These are phyloP conservation scores for Trichoderma sp. DNA, from an alignment of 2,329 filamentous ascomycete genomes.

Conservation along the genomic window DNA sequence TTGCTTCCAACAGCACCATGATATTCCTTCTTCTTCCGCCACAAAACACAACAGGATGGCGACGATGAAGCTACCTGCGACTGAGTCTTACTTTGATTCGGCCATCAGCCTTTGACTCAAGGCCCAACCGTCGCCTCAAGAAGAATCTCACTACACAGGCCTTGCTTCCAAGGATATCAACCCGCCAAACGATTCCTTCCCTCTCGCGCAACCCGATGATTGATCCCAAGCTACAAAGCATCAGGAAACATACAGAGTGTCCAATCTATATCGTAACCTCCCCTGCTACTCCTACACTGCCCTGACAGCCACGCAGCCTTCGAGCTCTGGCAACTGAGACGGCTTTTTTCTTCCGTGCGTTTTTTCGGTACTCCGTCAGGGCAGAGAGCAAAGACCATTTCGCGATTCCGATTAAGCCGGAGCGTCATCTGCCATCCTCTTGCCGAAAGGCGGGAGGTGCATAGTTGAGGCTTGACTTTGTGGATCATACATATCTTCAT, in stretches of 20 bases:
- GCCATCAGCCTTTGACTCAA: constrained; percentile 14
- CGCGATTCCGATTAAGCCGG: constrained; percentile 97
- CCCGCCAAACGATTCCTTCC: not conserved
- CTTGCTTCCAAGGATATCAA: not conserved
- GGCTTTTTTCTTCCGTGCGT: constrained; percentile 58
- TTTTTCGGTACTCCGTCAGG: constrained; percentile 78
- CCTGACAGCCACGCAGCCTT: constrained; percentile 56
- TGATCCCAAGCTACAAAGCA: not conserved
- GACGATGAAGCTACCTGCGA: not conserved
- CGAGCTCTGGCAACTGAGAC: constrained; percentile 63
- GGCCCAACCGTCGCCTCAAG: not conserved
- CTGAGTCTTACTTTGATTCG: not conserved
- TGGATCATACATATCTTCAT: constrained; percentile 68
- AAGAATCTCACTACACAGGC: not conserved
- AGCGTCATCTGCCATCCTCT: constrained; percentile 84
- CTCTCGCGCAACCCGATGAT: not conserved
- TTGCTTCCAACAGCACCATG: not conserved
- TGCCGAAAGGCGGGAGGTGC: constrained; percentile 77
- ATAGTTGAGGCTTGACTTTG: constrained; percentile 97
- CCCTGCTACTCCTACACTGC: constrained; percentile 41
- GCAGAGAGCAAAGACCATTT: constrained; percentile 67
- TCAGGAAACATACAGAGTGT: not conserved
- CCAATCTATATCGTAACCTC: not conserved
- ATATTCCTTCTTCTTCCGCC: not conserved
- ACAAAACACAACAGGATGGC: not conserved